Evolutionary conservation across 2,329 filamentous ascomycete species (phyloP), one percentile per base, ranked within the genome.

Genomic region (Xylaria sp.): DNA sequence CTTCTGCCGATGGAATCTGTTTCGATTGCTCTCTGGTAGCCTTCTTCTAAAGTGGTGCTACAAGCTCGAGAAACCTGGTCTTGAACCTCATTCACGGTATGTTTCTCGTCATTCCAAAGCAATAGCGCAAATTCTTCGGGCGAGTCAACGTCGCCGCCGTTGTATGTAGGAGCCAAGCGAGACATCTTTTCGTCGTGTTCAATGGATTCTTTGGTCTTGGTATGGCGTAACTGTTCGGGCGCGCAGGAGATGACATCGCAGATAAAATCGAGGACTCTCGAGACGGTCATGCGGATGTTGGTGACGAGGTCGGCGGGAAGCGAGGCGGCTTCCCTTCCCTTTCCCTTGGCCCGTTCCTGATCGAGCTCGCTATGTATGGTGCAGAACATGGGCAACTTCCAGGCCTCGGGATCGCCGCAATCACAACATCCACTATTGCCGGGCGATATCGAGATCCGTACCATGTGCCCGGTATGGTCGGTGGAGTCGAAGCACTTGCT

Each of bases 91-190:
- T 90, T 88, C 50, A 98, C 91, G 0, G 96, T 99, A 78, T 99
- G 96, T 80, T 99, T 99, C 81, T 99, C 96, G 72, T 99, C 96
- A 74, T 99, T 99, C 96, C 96, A 99, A 5, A 99, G 83, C 18
- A 97, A 84, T 52, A 99, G 83, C 5, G 93, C 91, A 79, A 91
- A 99, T 74, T 97, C 93, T 13, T 88, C 88, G 28, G 90, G 86
- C 2, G 88, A 84, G 64, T 90, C 87, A 7, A 88, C 83, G 73
- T 92, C 89, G 1, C 87, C 88, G 39, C 87, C 84, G 72, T 94
- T 96, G 80, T 94, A 94, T 56, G 89, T 90, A 0, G 91, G 88
- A 8, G 87, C 89, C 39, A 98, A 83, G 23, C 94, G 87, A 18
- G 95, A 97, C 67, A 87, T 85, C 65, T 86, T 85, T 81, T 98